Evolutionary conservation across 108 stramenopile species (phyloP).

Genomic region (Cyclotella sp.): DNA sequence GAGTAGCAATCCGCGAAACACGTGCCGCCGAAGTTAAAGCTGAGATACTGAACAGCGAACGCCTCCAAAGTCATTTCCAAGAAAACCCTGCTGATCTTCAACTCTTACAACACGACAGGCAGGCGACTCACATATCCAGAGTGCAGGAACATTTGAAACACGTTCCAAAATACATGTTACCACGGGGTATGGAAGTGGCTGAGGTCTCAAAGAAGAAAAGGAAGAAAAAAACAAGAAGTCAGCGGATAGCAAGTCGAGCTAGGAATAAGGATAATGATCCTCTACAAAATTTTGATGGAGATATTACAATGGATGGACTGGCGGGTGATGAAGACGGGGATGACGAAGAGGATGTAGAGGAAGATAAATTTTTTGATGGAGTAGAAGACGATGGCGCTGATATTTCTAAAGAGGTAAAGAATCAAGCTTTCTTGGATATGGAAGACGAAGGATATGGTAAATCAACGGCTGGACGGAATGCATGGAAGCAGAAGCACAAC

Average conservation of each 20-base stretch:
- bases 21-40: conserved; percentile 92
- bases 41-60: conserved; percentile 94
- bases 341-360: conserved; percentile 36
- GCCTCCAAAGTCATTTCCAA: conserved; percentile 93
- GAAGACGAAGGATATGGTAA: conserved; percentile 76
- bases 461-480: conserved; percentile 87
- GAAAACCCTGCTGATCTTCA: conserved; percentile 93
- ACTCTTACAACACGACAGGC: conserved; percentile 84
- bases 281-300: conserved; percentile 84
- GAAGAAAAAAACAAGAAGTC: conserved; percentile 70
- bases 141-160: conserved; percentile 91
- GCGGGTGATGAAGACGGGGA: conserved; percentile 52
- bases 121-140: conserved; percentile 77
- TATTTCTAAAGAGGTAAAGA: conserved; percentile 57
- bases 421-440: conserved; percentile 66
- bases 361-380: conserved; percentile 61
- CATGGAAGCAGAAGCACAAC: conserved; percentile 93
- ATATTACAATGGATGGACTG: conserved; percentile 69
- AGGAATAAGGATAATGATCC: conserved; percentile 89
- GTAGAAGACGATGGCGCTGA: conserved; percentile 60
- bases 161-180: conserved; percentile 95
- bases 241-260: conserved; percentile 33
- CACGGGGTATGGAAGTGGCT: conserved; percentile 90
- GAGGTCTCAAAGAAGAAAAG: conserved; percentile 81
- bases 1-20: conserved; percentile 85